Evolutionary conservation across 352 stramenopile genomes (phyloP).

Genomic region (Globisporangium lucens): DNA sequence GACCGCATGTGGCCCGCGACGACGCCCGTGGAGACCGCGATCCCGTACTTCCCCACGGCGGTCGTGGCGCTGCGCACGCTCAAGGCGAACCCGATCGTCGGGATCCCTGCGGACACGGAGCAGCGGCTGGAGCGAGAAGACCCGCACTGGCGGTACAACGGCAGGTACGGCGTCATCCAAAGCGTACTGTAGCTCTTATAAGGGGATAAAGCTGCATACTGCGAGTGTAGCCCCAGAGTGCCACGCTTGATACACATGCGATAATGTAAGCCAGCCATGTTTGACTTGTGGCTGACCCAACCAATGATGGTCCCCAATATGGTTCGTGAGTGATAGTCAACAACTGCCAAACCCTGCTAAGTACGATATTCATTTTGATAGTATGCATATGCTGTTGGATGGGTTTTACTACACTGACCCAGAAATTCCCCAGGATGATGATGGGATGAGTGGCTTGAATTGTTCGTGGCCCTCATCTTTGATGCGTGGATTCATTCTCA

Average conservation of each 20-base stretch:
- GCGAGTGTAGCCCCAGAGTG: background rate
- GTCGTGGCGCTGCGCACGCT: slow-evolving; percentile 73
- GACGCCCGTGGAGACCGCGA: slow-evolving; percentile 81
- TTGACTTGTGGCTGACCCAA: too few relatives aligned
- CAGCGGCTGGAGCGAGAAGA: slow-evolving; percentile 47
- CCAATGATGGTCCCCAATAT: too few relatives aligned
- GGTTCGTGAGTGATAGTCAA: background rate
- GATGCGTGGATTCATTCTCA: background rate
- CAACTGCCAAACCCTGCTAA: background rate
- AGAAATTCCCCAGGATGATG: background rate
- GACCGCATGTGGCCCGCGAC: slow-evolving; percentile 90
- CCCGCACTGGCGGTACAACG: slow-evolving; percentile 60
- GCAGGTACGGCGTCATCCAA: slow-evolving; percentile 67
- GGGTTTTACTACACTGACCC: background rate
- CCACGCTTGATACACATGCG: background rate
- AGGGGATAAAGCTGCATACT: background rate
- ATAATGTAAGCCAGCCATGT: background rate
- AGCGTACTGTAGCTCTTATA: slow-evolving; percentile 29
- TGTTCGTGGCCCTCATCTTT: background rate
- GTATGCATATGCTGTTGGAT: background rate
- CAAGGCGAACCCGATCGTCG: slow-evolving; percentile 70
- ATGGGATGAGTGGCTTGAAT: background rate
- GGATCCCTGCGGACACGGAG: slow-evolving; percentile 42
- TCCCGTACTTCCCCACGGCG: slow-evolving; percentile 65
- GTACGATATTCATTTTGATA: background rate